Evolutionary conservation across 2,329 filamentous ascomycete species (phyloP).

Genomic region (Colletotrichum somersetense): DNA sequence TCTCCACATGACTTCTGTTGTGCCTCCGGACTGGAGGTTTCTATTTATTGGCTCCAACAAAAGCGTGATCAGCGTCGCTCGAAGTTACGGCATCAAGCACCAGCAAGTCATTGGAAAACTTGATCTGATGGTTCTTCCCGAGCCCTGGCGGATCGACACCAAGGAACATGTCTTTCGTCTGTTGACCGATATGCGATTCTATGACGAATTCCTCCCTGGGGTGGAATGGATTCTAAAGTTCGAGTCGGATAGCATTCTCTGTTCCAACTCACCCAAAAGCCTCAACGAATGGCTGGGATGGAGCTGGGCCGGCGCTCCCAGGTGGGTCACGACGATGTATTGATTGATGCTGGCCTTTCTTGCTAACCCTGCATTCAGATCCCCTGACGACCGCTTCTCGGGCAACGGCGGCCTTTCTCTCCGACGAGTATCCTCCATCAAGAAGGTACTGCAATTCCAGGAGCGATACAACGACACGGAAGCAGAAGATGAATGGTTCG

Average conservation of each 20-base stretch:
- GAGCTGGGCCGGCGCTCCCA: conserved; percentile 66
- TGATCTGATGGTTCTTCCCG: conserved; percentile 62
- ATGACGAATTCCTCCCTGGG: conserved; percentile 62
- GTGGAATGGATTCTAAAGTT: conserved; percentile 68
- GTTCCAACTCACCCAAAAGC: conserved; percentile 64
- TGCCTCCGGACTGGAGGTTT: conserved; percentile 70
- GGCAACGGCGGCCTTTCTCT: conserved; percentile 68
- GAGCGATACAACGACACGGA: conserved; percentile 62
- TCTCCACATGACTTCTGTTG: conserved; percentile 65
- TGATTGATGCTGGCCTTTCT: background rate
- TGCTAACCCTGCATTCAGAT: conserved; percentile 46
- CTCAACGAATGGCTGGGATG: conserved; percentile 67
- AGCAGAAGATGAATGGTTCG: conserved; percentile 69
- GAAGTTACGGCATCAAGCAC: conserved; percentile 61
- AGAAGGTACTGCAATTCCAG: conserved; percentile 62
- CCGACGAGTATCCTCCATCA: conserved; percentile 64
- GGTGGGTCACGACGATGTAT: conserved; percentile 49
- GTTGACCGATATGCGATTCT: conserved; percentile 65
- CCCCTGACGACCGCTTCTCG: conserved; percentile 58
- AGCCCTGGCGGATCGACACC: conserved; percentile 59
- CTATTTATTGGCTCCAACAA: conserved; percentile 64
- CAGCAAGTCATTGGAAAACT: conserved; percentile 65
- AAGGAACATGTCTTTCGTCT: conserved; percentile 63
- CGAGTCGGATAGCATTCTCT: conserved; percentile 68
- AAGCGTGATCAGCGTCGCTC: conserved; percentile 60